Conservation (phyloP, 1,284 basidiomycete species). For the Leccinum ambiguum region DNA sequence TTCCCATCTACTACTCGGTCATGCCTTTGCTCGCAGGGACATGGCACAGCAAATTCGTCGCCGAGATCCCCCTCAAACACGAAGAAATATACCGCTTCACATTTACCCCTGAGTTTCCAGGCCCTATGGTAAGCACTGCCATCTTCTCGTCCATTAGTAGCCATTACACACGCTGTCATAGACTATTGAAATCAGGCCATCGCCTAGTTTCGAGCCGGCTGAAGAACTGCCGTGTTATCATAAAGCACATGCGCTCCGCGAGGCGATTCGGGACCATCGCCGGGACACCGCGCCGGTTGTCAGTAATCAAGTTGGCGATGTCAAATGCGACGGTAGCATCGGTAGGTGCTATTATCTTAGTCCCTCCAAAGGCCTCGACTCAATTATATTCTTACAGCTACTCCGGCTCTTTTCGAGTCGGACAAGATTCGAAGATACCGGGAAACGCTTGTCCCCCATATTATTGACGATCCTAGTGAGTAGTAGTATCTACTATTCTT, state of each 20-base stretch:
- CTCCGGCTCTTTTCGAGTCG: neutral
- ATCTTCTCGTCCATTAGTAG: neutral
- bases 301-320: neutral
- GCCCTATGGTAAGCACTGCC: neutral
- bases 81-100: neutral
- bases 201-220: neutral
- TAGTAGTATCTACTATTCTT: neutral
- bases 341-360: neutral
- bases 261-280: neutral
- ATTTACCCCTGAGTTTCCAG: neutral
- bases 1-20: neutral
- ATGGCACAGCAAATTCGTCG: neutral
- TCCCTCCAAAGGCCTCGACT: neutral
- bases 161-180: neutral
- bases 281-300: neutral
- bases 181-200: slow-evolving; percentile 1
- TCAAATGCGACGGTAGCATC: neutral
- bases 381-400: neutral
- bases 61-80: neutral
- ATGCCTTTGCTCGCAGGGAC: neutral
- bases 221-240: neutral
- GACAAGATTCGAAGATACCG: neutral
- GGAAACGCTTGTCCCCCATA: neutral
- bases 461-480: neutral
- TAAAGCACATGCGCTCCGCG: neutral